phyloP scores from a whole-genome alignment of 495 filamentous ascomycete genomes.

The Opeltia flavorubescens region DNA sequence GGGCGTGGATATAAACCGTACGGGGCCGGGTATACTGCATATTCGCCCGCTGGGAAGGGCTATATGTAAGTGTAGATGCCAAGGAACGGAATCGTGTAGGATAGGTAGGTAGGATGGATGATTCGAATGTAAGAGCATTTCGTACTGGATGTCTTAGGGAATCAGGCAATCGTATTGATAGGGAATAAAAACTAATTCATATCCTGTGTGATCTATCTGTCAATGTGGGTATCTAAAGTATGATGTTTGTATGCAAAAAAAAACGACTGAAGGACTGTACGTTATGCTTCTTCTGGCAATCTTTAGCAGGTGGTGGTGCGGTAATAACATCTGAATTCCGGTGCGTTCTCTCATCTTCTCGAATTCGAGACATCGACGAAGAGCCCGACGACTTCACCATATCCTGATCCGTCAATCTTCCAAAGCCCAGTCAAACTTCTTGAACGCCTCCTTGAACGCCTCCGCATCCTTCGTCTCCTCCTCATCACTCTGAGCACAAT shows the following conservation, averaged over 20 bases:
- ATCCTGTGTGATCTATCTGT: no score
- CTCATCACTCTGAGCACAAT: conserved; percentile 58
- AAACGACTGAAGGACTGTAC: no score
- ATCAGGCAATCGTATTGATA: no score
- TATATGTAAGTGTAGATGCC: not conserved
- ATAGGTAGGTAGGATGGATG: not conserved
- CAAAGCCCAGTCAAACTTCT: conserved; percentile 65
- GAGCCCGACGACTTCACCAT: not conserved
- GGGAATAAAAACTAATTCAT: no score
- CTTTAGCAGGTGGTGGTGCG: not conserved
- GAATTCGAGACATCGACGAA: not conserved
- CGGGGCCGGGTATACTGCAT: conserved; percentile 9
- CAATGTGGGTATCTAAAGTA: not conserved
- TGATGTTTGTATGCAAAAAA: not conserved
- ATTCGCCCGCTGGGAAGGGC: conserved; percentile 3
- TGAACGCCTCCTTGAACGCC: conserved; percentile 72
- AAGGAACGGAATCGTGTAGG: not conserved
- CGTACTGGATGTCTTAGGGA: no score
- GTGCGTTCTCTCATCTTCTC: not conserved
- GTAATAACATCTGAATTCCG: not conserved
- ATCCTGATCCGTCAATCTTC: conserved; percentile 22
- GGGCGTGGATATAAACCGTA: conserved; percentile 8
- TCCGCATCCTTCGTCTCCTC: conserved; percentile 72
- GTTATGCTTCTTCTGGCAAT: not conserved
- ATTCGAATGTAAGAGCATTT: no score